phyloP scores from a whole-genome alignment of 2,329 filamentous ascomycete genomes.

The Clarireedia hainanense region DNA sequence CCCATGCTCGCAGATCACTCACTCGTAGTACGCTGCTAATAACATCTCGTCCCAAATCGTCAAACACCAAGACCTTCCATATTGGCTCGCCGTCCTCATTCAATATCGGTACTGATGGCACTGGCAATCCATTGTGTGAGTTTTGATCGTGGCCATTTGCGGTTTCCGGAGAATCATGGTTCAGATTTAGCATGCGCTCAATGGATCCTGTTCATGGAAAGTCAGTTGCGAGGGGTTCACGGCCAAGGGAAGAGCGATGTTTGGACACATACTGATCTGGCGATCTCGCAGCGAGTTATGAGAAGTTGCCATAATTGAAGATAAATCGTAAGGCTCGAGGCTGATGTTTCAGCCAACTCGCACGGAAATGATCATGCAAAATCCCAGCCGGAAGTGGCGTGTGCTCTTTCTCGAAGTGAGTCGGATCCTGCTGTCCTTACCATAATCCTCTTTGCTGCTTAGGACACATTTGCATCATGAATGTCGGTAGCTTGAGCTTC shows the following conservation, averaged over 20 bases:
- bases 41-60: slow-evolving; percentile 83
- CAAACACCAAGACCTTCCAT: slow-evolving; percentile 97
- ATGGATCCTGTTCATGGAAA: slow-evolving; percentile 61
- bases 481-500: background rate
- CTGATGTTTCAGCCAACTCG: slow-evolving; percentile 24
- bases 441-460: background rate
- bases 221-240: slow-evolving; percentile 8
- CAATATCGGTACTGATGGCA: slow-evolving; percentile 69
- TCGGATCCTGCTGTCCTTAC: too few species aligned
- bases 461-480: slow-evolving; percentile 7
- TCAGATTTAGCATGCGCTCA: slow-evolving; percentile 92
- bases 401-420: background rate
- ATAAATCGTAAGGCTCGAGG: slow-evolving; percentile 20
- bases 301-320: slow-evolving; percentile 43
- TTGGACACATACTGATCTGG: slow-evolving; percentile 53
- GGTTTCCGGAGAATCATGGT: slow-evolving; percentile 54
- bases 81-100: slow-evolving; percentile 85
- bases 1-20: slow-evolving; percentile 84
- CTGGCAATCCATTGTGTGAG: slow-evolving; percentile 52
- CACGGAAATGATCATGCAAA: slow-evolving; percentile 22
- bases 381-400: background rate
- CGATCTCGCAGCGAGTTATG: slow-evolving; percentile 58
- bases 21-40: slow-evolving; percentile 94
- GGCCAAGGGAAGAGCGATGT: slow-evolving; percentile 11
- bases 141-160: slow-evolving; percentile 52